Evolutionary conservation across 495 filamentous ascomycete genomes (phyloP).

Genomic region (Penicillium canescens): DNA sequence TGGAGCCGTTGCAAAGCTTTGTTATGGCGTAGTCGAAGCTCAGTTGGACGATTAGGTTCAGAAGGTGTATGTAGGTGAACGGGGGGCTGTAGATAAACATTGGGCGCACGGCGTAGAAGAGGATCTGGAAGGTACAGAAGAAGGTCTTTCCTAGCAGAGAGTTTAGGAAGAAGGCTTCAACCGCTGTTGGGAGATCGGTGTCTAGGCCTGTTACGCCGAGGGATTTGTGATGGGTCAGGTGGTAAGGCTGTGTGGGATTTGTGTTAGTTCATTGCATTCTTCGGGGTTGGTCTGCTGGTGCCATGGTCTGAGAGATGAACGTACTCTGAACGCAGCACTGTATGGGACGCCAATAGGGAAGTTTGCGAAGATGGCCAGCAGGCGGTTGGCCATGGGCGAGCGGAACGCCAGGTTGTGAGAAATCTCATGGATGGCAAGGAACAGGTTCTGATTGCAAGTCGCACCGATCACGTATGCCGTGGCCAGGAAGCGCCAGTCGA

Average conservation of each 20-base stretch:
- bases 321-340: conserved; percentile 88
- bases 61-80: conserved; percentile 78
- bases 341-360: conserved; percentile 95
- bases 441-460: conserved; percentile 97
- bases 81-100: conserved; percentile 92
- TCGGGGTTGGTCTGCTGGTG: neutral
- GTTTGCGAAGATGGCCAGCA: conserved; percentile 91
- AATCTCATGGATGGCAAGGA: conserved; percentile 98
- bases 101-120: conserved; percentile 98
- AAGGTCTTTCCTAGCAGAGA: conserved; percentile 97
- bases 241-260: conserved; percentile 69
- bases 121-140: conserved; percentile 99
- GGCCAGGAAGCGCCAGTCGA: conserved; percentile 80
- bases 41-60: conserved; percentile 77
- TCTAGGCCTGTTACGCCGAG: conserved; percentile 96
- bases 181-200: conserved; percentile 88
- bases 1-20: conserved; percentile 48
- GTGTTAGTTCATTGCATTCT: conserved; percentile 3
- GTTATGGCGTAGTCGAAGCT: conserved; percentile 75
- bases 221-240: conserved; percentile 98
- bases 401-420: conserved; percentile 96
- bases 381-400: conserved; percentile 76
- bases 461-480: conserved; percentile 92
- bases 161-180: conserved; percentile 93
- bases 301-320: conserved; percentile 12